Conservation (phyloP, 768 basidiomycete species). For the Russula vinacea region DNA sequence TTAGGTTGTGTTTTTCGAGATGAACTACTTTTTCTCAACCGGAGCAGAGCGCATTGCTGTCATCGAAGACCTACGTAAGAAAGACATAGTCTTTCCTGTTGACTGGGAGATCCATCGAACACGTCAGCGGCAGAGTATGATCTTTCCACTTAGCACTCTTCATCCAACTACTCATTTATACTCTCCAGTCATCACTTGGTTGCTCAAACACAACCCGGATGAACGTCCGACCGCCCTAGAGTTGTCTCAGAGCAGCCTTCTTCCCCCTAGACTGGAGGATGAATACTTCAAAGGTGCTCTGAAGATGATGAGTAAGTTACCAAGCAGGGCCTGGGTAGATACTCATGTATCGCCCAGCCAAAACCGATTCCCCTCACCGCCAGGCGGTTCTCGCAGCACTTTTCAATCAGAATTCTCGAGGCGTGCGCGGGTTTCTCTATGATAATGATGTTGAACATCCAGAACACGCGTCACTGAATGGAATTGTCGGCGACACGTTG, state of each 20-base stretch:
- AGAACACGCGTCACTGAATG: conserved; percentile 67
- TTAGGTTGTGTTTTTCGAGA: conserved; percentile 95
- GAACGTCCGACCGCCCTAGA: conserved; percentile 80
- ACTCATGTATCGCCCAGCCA: conserved; percentile 44
- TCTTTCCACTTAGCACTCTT: neutral
- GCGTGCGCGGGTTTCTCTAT: conserved; percentile 67
- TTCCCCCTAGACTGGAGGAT: conserved; percentile 77
- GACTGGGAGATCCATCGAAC: conserved; percentile 63
- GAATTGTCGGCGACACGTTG: conserved; percentile 73
- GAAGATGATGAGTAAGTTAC: conserved; percentile 62
- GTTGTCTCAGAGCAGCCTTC: conserved; percentile 69
- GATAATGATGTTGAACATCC: conserved; percentile 66
- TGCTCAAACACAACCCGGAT: conserved; percentile 78
- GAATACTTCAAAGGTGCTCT: conserved; percentile 82
- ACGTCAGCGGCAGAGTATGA: conserved; percentile 69
- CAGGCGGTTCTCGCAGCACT: conserved; percentile 73
- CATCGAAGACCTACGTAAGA: conserved; percentile 72
- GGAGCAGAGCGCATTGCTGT: conserved; percentile 81
- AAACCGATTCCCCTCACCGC: conserved; percentile 78
- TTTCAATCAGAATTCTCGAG: conserved; percentile 68
- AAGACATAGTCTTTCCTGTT: conserved; percentile 70
- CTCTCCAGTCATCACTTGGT: conserved; percentile 67
- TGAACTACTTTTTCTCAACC: conserved; percentile 84
- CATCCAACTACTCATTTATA: neutral
- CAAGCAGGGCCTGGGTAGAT: neutral